Base-by-base conservation (phyloP, 108 stramenopile species). In the Nannochloropsis salina region DNA sequence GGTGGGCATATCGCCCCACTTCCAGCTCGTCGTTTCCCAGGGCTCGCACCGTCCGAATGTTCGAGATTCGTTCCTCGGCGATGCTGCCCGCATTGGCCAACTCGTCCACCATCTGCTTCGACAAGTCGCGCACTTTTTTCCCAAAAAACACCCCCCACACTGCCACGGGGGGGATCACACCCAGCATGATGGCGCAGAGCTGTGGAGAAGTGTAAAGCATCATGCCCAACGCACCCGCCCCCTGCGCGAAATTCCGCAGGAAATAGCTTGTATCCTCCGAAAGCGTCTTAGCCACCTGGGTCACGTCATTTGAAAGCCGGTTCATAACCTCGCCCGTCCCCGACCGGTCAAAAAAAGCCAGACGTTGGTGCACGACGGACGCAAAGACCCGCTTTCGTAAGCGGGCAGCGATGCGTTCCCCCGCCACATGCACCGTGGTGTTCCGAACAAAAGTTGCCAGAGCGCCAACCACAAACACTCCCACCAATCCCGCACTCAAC, bases 211-310 rank as follows among this genome's bases (percentile, higher is more conserved):
- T 74, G 61, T 74, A 74, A 6, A 74, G 6, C 61, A 74, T 74
- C 61, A 74, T 74, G n/a, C 61, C 61, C 2, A 74, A 6, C 15
- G 61, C 61, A 1, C 61, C 61, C 20, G 61, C 61, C 4, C 61
- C 61, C n/a, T 74, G 61, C 2, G 61, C 61, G 8, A 74, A 74
- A 6, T 74, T 74, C 61, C 61, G 61, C 61, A 74, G n/a, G 15
- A 42, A 42, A 15, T 42, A 82, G 81, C 41, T 74, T 15, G 61
- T 74, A n/a, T 74, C 61, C 61, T 74, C 61, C 3, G 61, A 74
- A n/a, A 96, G 86, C 1, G 93, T 93, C 42, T 90, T 88, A 84
- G 95, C 94, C 80, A 96, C 88, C 47, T 93, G 87, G 61, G 90
- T 91, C 41, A 93, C 87, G 91, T 96, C 96, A 43, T 89, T 85